These are phyloP conservation scores for Corymbia calophylla DNA, from an alignment of 441 rosid genomes.

Conservation along the genomic window DNA sequence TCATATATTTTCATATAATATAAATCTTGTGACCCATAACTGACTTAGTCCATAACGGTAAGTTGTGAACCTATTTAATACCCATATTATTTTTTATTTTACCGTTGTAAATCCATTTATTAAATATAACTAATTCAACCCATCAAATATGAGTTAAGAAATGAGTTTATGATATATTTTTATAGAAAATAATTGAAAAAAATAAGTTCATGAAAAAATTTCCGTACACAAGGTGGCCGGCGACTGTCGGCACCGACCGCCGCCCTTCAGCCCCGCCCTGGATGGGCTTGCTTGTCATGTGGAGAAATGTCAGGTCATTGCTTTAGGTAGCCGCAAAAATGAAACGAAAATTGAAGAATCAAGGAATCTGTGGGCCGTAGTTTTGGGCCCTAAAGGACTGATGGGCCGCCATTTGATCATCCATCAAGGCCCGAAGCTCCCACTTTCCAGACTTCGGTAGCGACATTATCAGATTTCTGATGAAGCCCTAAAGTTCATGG, in stretches of 20 bases:
- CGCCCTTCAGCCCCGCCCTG: not conserved
- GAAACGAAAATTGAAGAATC: not conserved
- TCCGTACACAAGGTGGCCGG: not conserved
- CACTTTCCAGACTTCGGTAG: not conserved
- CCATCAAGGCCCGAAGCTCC: not conserved
- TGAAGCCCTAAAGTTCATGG: not conserved
- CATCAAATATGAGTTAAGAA: no score
- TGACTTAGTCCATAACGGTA: fast-evolving
- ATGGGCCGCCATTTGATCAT: not conserved
- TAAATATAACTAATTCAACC: not conserved
- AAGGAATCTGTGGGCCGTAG: not conserved
- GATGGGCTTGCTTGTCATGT: not conserved
- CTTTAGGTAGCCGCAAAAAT: not conserved
- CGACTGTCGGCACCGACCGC: not conserved
- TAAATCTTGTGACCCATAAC: no score
- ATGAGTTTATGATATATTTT: not conserved
- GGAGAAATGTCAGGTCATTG: not conserved
- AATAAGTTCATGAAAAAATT: not conserved
- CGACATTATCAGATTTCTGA: not conserved
- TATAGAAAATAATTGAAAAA: not conserved
- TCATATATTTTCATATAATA: no score
- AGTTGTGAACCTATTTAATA: not conserved
- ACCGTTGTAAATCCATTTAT: no score
- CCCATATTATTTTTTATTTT: no score
- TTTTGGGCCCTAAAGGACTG: not conserved